Evolutionary conservation across 2,329 filamentous ascomycete species (phyloP).

Genomic region (Penicillium verrucosum): DNA sequence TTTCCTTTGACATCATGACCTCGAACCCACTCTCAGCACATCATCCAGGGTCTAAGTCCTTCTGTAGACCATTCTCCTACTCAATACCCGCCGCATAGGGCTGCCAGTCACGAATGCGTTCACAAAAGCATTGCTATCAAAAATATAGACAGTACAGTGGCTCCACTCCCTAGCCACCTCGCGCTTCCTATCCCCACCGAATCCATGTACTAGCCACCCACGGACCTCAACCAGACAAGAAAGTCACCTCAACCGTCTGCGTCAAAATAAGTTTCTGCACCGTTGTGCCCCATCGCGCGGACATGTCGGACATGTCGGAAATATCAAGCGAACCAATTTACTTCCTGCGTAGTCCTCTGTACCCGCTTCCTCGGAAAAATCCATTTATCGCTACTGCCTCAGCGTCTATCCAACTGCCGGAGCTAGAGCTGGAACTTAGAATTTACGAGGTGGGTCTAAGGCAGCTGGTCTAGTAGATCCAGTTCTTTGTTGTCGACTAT

Average conservation of each 20-base stretch:
- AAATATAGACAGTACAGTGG: constrained; percentile 35
- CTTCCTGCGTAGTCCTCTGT: constrained; percentile 26
- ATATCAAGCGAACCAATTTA: constrained; percentile 26
- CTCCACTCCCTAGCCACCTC: constrained; percentile 32
- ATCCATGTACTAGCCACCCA: constrained; percentile 31
- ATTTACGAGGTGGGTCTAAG: constrained; percentile 32
- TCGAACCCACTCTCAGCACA: constrained; percentile 31
- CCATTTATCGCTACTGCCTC: constrained; percentile 27
- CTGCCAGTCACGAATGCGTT: constrained; percentile 41
- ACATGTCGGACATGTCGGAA: constrained; percentile 5
- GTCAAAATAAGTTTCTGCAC: constrained; percentile 39
- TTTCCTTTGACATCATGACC: constrained; percentile 32
- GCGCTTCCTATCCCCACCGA: constrained; percentile 32
- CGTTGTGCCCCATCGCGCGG: constrained; percentile 28
- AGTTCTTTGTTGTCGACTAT: constrained; percentile 36
- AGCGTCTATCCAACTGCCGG: constrained; percentile 34
- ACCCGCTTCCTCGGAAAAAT: constrained; percentile 19
- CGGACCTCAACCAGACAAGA: constrained; percentile 35
- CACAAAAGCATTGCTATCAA: constrained; percentile 41
- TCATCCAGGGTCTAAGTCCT: constrained; percentile 32
- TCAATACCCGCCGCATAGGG: constrained; percentile 35
- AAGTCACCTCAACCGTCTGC: constrained; percentile 39
- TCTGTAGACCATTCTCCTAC: constrained; percentile 35
- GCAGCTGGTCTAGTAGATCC: constrained; percentile 23
- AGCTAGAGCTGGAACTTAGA: constrained; percentile 38